Base-by-base conservation (phyloP, 1,284 basidiomycete species). In the Hypsizygus ulmarius region DNA sequence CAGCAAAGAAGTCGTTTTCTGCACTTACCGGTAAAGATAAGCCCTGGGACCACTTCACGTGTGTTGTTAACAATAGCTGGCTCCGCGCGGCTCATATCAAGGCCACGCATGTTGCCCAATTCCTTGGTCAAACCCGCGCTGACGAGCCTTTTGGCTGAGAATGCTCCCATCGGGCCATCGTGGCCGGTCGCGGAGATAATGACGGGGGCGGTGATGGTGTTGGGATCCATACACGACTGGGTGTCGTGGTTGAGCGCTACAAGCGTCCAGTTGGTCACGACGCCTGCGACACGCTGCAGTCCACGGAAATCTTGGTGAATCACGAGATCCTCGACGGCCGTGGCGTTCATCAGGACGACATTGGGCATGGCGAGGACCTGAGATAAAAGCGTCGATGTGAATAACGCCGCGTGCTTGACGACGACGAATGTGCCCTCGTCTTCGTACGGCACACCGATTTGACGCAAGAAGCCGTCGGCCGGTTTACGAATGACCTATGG, bases 221-320 rank as follows among this genome's bases (percentile, higher is more conserved):
- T 86, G 27, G 89, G 89, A 65, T 92, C 90, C 89, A 92, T 92
- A 77, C 88, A 92, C 21, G 78, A 83, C 67, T 91, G 85, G 50
- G 83, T 85, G 60, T 87, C 85, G 64, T 91, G 87, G 68, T 90
- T 89, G 50, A 91, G 77, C 11, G 86, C 79, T 47, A 91, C 88
- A 44, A 90, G 78, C 19, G 87, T 90, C 86, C 86, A 93, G 75
- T 93, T 92, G 46, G 86, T 87, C 4, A 92, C 89, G 21, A 92
- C 87, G 32, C 89, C 90, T n/a, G 85, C 78, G 39, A 92, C 81
- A 43, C 89, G 82, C 61, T 88, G 83, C 44, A 69, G 64, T 15
- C 76, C 78, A 50, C 72, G 66, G 57, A 72, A 75, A 66, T 87
- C 85, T 39, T 74, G 70, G 55, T 79, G 79, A 46, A 87, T 76